phyloP scores from a whole-genome alignment of 805 yeast genomes.

The Candida verbasci region DNA sequence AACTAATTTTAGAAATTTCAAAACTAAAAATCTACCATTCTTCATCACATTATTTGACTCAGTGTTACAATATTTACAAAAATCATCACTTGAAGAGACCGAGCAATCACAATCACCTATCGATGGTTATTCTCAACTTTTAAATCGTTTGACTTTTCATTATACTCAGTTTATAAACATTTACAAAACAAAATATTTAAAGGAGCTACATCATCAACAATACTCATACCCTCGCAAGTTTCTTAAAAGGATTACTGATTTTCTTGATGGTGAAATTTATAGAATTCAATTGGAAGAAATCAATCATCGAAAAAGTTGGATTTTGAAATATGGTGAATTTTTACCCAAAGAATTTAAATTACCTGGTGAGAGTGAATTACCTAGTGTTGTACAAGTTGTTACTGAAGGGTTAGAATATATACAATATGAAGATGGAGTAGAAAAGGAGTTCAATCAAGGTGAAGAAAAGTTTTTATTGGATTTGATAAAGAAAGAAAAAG shows the following conservation, averaged over 20 bases:
- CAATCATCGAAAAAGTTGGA: conserved; percentile 32
- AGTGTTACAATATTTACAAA: conserved; percentile 12
- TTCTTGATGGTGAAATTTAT: conserved; percentile 28
- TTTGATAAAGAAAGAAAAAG: conserved; percentile 18
- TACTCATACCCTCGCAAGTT: conserved; percentile 36
- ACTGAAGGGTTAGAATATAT: conserved; percentile 39
- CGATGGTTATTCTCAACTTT: conserved; percentile 19
- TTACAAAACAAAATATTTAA: conserved; percentile 31
- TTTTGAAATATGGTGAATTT: conserved; percentile 34
- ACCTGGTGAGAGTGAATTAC: conserved; percentile 35
- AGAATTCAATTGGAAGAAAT: conserved; percentile 30
- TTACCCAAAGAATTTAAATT: conserved; percentile 36
- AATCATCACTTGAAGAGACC: conserved; percentile 10
- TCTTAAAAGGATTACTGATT: conserved; percentile 25
- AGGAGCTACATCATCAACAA: conserved; percentile 36
- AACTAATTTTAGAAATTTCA: conserved; percentile 18
- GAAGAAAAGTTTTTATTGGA: conserved; percentile 21
- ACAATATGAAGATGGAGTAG: conserved; percentile 10
- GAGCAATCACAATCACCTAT: conserved; percentile 14
- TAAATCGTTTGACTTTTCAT: conserved; percentile 29
- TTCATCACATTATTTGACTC: conserved; percentile 17
- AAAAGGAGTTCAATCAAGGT: conserved; percentile 13
- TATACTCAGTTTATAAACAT: conserved; percentile 30
- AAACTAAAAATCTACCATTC: conserved; percentile 21
- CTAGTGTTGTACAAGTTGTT: conserved; percentile 35